These are phyloP conservation scores for Fraxinus sp. DNA, from an alignment of 305 asterid species.

Conservation along the genomic window DNA sequence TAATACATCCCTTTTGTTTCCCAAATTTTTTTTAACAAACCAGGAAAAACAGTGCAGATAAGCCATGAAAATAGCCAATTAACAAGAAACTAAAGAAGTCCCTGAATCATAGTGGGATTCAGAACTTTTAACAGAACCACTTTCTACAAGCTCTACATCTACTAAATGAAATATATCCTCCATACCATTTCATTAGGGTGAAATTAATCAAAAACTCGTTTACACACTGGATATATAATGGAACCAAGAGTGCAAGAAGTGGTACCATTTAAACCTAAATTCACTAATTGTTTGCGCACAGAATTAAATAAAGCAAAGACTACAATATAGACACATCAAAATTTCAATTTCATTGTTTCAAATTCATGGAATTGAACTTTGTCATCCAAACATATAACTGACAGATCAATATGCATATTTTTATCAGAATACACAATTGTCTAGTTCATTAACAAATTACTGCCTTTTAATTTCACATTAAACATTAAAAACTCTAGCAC, in stretches of 20 bases:
- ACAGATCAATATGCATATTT: background rate
- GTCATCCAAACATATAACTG: background rate
- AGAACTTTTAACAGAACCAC: background rate
- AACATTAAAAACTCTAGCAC: background rate
- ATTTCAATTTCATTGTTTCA: background rate
- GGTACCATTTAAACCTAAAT: background rate
- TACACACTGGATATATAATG: background rate
- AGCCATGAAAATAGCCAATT: background rate
- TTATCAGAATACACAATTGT: background rate
- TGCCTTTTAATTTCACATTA: background rate
- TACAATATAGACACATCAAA: background rate
- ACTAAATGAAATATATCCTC: background rate
- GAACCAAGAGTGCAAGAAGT: background rate
- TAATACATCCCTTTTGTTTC: background rate
- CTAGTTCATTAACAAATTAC: background rate
- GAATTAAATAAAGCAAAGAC: background rate
- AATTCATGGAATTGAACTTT: background rate
- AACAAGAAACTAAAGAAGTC: background rate
- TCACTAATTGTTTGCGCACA: background rate
- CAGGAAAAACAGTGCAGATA: background rate
- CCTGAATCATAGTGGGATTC: background rate
- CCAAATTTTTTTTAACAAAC: background rate
- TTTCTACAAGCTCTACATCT: background rate
- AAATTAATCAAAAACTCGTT: background rate
- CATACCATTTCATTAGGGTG: background rate